Conservation (phyloP, 257 asterid species). For the Craterostigma plantagineum region DNA sequence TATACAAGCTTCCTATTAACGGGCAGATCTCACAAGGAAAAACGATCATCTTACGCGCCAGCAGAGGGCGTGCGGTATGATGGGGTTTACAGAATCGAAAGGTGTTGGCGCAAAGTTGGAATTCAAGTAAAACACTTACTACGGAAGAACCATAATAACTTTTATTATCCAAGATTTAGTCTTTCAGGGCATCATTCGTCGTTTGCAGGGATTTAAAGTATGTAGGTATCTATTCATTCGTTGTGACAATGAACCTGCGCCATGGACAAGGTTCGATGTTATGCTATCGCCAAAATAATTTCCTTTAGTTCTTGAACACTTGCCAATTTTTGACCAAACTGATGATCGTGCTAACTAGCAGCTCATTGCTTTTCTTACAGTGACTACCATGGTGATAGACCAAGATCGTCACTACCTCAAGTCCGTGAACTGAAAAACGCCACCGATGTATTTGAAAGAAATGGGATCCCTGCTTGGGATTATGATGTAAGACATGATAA, state of each 20-base stretch:
- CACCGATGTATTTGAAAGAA: conserved; percentile 34
- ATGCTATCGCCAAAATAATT: not conserved
- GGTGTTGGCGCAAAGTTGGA: conserved; percentile 70
- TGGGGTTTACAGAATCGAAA: conserved; percentile 64
- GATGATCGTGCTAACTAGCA: conserved; percentile 4
- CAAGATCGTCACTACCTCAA: conserved; percentile 43
- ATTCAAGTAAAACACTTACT: conserved; percentile 27
- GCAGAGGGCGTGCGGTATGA: conserved; percentile 54
- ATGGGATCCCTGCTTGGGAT: conserved; percentile 63
- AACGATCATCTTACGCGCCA: conserved; percentile 77
- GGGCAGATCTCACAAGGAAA: conserved; percentile 60
- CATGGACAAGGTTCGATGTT: conserved; percentile 54
- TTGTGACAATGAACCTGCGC: conserved; percentile 92
- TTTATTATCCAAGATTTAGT: not conserved
- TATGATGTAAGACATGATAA: conserved; percentile 33
- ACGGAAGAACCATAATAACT: not conserved
- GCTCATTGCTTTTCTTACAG: conserved; percentile 21
- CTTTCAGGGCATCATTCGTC: not conserved
- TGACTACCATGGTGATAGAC: conserved; percentile 64
- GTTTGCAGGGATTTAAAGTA: conserved; percentile 38
- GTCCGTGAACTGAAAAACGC: conserved; percentile 44
- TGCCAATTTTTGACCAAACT: conserved; percentile 2
- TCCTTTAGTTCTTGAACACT: conserved; percentile 3
- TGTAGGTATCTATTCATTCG: conserved; percentile 69
- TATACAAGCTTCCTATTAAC: conserved; percentile 4